Base-by-base conservation (phyloP, 768 basidiomycete species). In the Serendipita vermifera region DNA sequence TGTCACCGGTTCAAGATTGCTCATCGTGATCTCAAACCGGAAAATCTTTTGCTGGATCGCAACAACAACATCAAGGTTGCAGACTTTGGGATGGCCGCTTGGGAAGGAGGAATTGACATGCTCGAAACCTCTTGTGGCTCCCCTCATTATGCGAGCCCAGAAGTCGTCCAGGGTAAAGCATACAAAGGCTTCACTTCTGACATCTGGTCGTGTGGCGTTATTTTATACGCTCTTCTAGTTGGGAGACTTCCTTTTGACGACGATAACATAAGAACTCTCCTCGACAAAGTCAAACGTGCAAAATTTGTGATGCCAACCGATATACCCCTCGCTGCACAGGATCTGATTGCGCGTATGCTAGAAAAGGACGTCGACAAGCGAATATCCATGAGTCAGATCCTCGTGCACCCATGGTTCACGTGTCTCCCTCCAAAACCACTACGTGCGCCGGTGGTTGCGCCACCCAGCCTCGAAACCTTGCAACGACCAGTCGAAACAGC, bases 81-180 rank as follows among this genome's bases (percentile, higher is more conserved):
- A 2, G 93, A 97, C 70, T 93, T 96, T 66, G 92, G 93, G n/a
- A 92, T 96, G 87, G 91, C 92, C 3, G 86, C 87, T 32, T 92
- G 87, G 84, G 87, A 91, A 68, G 75, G 71, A 24, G 74, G 70
- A 11, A 73, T 75, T 36, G 70, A 74, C 14, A 66, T 82, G 66
- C 75, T 96, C 51, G 77, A 77, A 63, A 96, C 92, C 0, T 85
- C 86, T 22, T 96, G 93, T 62, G 93, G 93, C 29, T 90, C 87
- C 62, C 92, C 92, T 56, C 93, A 96, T 67, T 96, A 98, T 58
- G 91, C 91, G 15, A 87, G 87, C 11, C 92, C 93, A 0, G 93
- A 97, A 70, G 82, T 97, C 57, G 79, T 94, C 60, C 76, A 78
- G 67, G 90, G 90, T 3, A 73, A 79, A 40, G 77, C 81, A 3